phyloP scores from a whole-genome alignment of 768 basidiomycete genomes.

The Paxillus rubicundulus region DNA sequence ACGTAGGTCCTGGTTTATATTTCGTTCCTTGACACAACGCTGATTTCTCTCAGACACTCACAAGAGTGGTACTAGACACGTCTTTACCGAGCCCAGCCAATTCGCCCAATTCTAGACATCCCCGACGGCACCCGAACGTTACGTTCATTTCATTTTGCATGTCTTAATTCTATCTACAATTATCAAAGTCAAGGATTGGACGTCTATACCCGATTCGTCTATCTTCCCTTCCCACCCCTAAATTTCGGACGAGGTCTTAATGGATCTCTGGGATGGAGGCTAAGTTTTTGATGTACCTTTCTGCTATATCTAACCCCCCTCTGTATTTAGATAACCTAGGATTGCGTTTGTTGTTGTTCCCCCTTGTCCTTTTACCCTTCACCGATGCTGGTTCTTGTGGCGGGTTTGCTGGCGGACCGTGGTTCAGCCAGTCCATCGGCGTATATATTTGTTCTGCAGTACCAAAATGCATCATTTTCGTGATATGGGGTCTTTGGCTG shows the following conservation, averaged over 20 bases:
- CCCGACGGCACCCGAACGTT: not conserved
- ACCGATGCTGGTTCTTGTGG: slow-evolving; percentile 2
- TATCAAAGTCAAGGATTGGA: slow-evolving; percentile 6
- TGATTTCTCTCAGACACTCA: slow-evolving; percentile 1
- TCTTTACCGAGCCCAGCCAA: not conserved
- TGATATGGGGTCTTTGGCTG: too few relatives aligned
- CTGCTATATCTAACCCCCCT: not conserved
- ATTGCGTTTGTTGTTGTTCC: not conserved
- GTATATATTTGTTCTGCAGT: not conserved
- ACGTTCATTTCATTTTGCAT: not conserved
- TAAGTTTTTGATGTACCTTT: not conserved
- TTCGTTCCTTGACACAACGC: not conserved
- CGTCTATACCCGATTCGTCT: slow-evolving; percentile 15
- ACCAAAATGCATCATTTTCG: not conserved
- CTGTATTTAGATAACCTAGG: not conserved
- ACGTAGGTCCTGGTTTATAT: slow-evolving; percentile 3
- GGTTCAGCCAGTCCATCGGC: not conserved
- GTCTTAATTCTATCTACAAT: not conserved
- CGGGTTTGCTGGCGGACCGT: slow-evolving; percentile 11
- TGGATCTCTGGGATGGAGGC: not conserved
- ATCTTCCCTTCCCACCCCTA: not conserved
- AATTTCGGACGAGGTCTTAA: not conserved
- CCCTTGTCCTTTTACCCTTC: not conserved
- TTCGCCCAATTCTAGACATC: not conserved
- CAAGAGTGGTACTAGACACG: not conserved